These are phyloP conservation scores for Penicillium olsonii DNA, from an alignment of 2,329 filamentous ascomycete species.

Conservation along the genomic window DNA sequence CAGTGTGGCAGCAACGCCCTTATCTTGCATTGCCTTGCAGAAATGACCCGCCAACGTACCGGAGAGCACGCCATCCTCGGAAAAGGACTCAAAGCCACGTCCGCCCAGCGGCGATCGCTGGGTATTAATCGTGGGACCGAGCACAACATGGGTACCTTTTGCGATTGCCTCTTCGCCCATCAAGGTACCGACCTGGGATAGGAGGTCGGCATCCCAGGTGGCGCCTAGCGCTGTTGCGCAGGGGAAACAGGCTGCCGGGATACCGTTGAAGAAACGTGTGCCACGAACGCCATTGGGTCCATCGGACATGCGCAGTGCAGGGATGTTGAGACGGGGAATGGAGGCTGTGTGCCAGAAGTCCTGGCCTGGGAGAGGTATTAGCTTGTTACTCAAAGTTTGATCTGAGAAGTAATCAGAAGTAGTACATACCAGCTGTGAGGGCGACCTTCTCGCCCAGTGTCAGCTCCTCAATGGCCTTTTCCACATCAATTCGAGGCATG, in stretches of 20 bases:
- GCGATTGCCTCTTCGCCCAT: conserved; percentile 72
- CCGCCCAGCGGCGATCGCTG: conserved; percentile 82
- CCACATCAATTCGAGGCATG: conserved; percentile 40
- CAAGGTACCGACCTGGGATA: conserved; percentile 69
- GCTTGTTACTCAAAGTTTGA: not conserved
- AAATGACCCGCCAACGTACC: conserved; percentile 72
- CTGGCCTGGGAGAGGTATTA: conserved; percentile 26
- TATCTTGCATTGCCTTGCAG: conserved; percentile 71
- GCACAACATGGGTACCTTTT: conserved; percentile 70
- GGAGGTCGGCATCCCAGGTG: conserved; percentile 73
- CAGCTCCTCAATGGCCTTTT: conserved; percentile 55
- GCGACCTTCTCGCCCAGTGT: conserved; percentile 61
- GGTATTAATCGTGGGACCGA: conserved; percentile 79
- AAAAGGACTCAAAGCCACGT: conserved; percentile 83
- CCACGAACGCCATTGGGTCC: conserved; percentile 71
- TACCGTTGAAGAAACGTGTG: conserved; percentile 68
- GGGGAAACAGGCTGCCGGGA: conserved; percentile 72
- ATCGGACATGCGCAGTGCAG: conserved; percentile 67
- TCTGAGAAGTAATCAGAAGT: not conserved
- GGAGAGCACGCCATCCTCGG: conserved; percentile 76
- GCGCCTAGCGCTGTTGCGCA: conserved; percentile 77
- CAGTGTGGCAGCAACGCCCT: conserved; percentile 73
- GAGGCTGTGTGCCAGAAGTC: conserved; percentile 72
- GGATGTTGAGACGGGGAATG: conserved; percentile 64
- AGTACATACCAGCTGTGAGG: conserved; percentile 36